Evolutionary conservation across 345 rosid genomes (phyloP).

Genomic region (Geranium brycei): DNA sequence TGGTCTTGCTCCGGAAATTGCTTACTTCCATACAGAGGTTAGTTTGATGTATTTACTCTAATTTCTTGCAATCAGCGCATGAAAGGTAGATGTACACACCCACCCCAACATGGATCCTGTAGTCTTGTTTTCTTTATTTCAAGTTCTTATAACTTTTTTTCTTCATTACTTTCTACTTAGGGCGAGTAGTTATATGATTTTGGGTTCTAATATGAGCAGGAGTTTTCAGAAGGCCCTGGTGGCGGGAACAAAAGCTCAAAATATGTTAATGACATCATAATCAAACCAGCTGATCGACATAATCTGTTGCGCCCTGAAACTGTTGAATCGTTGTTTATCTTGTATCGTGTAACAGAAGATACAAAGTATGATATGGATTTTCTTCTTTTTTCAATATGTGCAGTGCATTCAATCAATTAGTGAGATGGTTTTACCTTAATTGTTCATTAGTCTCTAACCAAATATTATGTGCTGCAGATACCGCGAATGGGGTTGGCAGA

Average conservation of each 20-base stretch:
- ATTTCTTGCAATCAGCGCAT: conserved; percentile 1
- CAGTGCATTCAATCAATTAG: background rate
- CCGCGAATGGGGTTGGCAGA: conserved; percentile 95
- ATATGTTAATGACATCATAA: conserved; percentile 70
- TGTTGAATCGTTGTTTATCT: conserved; percentile 81
- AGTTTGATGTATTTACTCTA: conserved; percentile 9
- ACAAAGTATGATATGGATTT: conserved; percentile 42
- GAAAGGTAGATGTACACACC: conserved; percentile 4
- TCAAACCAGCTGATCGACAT: conserved; percentile 77
- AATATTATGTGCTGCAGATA: conserved; percentile 34
- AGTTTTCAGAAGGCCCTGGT: conserved; percentile 56
- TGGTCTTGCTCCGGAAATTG: conserved; percentile 96
- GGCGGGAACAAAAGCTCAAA: conserved; percentile 82
- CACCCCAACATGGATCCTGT: background rate
- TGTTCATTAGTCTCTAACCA: background rate
- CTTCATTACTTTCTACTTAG: conserved; percentile 6
- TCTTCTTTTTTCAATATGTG: background rate
- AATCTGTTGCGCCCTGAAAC: conserved; percentile 94
- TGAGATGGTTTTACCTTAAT: background rate
- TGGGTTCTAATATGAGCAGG: conserved; percentile 37
- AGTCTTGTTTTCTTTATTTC: background rate
- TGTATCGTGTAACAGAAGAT: conserved; percentile 76
- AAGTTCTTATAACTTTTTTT: background rate
- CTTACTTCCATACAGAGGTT: conserved; percentile 86
- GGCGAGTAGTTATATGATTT: conserved; percentile 5